Evolutionary conservation across 2,329 filamentous ascomycete species (phyloP), one percentile per base, ranked within the genome.

Genomic region (Seiridium cupressi): DNA sequence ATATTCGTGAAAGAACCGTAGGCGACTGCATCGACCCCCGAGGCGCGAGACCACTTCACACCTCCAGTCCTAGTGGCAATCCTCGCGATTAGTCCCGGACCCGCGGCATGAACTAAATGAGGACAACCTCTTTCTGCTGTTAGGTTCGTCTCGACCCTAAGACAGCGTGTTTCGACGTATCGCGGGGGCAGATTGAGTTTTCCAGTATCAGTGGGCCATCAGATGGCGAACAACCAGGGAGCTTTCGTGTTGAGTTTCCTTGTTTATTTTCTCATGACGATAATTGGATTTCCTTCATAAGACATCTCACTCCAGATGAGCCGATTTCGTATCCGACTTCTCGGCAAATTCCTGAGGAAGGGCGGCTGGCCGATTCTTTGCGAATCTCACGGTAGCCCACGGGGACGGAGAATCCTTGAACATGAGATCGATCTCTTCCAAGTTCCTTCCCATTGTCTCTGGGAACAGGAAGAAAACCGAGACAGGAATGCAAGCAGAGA

Each of bases 401-500:
- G 71, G 69, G 0, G 73, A 76, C 2, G 73, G 73, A 48, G 74
- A 74, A 47, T 77, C 70, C 60, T 70, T 72, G 72, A 81, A 81
- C 62, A 79, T 71, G 59, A 77, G 66, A 57, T 78, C 77, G 49
- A 78, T 77, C 67, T 78, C 76, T 65, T 82, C 79, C 7, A 82
- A 69, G 68, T 74, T 79, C 61, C 77, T 77, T 5, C 79, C 79
- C 77, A 79, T 81, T n/a, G 79, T 82, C 69, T 79, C 77, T 3
- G 81, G 79, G 72, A 74, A 81, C 57, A 77, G 66, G 68, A 81
- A 73, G 69, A 72, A 79, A 35, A 82, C 77, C 3, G 73, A 68
- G 13, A 80, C 62, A 3, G 79, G 75, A 36, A 83, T 77, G 66
- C 75, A 77, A 26, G 75, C 74, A 6, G 75, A 75, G 59, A 82